phyloP scores from a whole-genome alignment of 352 stramenopile species.

The Phytophthora quininea region DNA sequence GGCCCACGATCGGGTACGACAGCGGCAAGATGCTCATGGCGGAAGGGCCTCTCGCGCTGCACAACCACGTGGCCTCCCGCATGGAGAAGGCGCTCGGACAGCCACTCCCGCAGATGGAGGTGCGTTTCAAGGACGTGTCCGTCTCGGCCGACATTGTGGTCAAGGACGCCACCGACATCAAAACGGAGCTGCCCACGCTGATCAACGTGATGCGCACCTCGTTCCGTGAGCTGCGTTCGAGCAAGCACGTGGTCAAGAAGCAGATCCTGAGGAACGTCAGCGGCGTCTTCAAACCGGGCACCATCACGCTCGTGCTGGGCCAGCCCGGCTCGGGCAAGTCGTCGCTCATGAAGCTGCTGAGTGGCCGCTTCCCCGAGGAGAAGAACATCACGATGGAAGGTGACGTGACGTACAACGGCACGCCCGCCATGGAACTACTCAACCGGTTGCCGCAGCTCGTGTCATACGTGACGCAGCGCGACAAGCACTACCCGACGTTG shows the following conservation, averaged over 20 bases:
- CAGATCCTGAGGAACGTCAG: background rate
- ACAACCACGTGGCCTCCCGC: background rate
- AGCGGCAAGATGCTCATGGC: background rate
- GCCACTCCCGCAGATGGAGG: too few relatives aligned
- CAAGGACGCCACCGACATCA: background rate
- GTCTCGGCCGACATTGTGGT: background rate
- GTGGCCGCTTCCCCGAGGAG: background rate
- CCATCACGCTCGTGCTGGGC: background rate
- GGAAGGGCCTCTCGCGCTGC: background rate
- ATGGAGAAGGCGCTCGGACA: too few relatives aligned
- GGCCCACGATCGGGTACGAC: conserved; percentile 1
- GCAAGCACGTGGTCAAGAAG: background rate
- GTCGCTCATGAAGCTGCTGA: background rate
- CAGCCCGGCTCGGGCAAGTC: background rate
- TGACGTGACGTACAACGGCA: background rate
- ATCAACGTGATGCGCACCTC: too few relatives aligned
- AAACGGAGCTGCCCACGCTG: too few relatives aligned
- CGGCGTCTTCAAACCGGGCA: background rate
- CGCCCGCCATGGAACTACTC: background rate
- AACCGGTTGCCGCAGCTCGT: background rate
- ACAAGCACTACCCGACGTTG: background rate
- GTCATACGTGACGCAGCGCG: background rate
- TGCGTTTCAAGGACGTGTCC: too few relatives aligned
- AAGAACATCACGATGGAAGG: background rate
- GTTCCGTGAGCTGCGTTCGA: background rate